Evolutionary conservation across 768 basidiomycete genomes (phyloP), one percentile per base, ranked within the genome.

Genomic region (Boletus rubroflammeus): DNA sequence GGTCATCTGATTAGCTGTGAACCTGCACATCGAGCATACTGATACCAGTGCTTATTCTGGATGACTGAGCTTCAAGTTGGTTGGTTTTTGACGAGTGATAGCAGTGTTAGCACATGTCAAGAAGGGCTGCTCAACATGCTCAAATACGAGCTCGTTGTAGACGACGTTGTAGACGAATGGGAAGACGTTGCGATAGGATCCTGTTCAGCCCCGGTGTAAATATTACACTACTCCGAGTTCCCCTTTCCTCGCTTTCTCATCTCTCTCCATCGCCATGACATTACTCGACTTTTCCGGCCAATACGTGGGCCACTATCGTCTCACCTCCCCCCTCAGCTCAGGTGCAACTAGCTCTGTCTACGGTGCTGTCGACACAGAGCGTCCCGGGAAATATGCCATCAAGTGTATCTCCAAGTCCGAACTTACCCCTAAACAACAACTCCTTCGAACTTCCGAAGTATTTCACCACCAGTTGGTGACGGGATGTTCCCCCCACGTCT

Each of bases 291-390:
- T 84, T 61, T 71, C 77, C 43, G 81, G 80, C 49, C 65, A 69
- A 47, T 60, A 66, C 49, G 75, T 91, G 62, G 81, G 82, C 70
- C 82, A 79, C 54, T 78, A 87, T 63, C 75, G 77, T 60, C 77
- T 93, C 59, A 66, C 81, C 55, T 77, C 81, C 55, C 75, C 77
- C 50, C 76, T 93, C 52, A 91, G 88, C 47, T 75, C 81, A 45
- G 92, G 92, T 21, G 82, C 86, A 10, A 90, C 88, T 54, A 88
- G 89, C 54, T 80, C 82, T 44, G 89, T 93, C 60, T 91, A 92
- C 72, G 78, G 80, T 50, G 90, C 87, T 28, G 66, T 84, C 47
- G 84, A 88, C 66, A 65, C 70, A 39, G 70, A 73, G 29, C 66
- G 59, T 19, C 62, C 74, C 40, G 66, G 66, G 43, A 78, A 76